Evolutionary conservation across 768 basidiomycete genomes (phyloP), one percentile per base, ranked within the genome.

Genomic region (Phlebiopsis flavidoalba): DNA sequence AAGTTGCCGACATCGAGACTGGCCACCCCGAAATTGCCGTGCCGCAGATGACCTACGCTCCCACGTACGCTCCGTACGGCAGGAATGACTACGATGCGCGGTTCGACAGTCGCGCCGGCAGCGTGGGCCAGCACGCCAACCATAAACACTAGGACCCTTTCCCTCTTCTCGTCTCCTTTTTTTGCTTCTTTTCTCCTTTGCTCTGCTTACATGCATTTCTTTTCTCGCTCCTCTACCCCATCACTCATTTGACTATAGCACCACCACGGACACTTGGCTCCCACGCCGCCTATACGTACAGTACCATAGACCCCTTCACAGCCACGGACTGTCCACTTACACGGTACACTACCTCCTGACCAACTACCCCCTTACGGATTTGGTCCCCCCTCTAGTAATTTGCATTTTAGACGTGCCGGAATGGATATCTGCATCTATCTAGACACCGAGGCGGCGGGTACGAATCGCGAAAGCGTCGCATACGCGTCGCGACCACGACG

Each of bases 1-100:
- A 60, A 45, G 10, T 19, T 15, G 14, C 36, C 31, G 60, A 63
- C 53, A 35, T 60, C 33, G 62, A 59, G 46, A n/a, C 31, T 15
- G 48, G 48, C 3, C 14, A 17, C 19, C 48, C 10, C 22, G 2
- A 7, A 24, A 11, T 24, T 4, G 31, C 14, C 17, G 33, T 36
- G 12, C 15, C 52, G 15, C 31, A 53, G 15, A 21, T 36, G 17
- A n/a, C 14, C 10, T 14, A n/a, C 15, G 10, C 33, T 31, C 52
- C 14, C 35, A 10, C 52, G 33, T 31, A 35, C 33, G 35, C 31
- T 5, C 6, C 52, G 31, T 33, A 33, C 52, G 35, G 17, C 33
- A 8, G 14, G 31, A 8, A 53, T 15, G 52, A 11, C 52, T 12
- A 10, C 33, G 52, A 36, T 22, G 10, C 50, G 26, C 26, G 26